These are phyloP conservation scores for Fusarium dimerum DNA, from an alignment of 2,329 filamentous ascomycete genomes.

Conservation along the genomic window DNA sequence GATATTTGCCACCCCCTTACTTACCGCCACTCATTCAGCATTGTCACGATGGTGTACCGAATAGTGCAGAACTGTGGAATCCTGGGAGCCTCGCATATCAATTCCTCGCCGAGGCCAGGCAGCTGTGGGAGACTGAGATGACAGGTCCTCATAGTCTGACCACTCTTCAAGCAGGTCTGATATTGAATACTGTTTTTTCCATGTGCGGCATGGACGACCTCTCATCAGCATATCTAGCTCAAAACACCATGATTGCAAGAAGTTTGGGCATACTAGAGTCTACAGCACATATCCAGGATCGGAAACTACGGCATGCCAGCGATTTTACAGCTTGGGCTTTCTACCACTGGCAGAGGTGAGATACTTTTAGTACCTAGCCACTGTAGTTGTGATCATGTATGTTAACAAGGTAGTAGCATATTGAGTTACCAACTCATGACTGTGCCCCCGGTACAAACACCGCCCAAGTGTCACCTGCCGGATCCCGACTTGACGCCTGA, in stretches of 20 bases:
- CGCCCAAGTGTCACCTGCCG: background rate
- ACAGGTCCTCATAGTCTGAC: background rate
- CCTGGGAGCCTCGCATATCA: background rate
- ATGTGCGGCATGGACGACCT: background rate
- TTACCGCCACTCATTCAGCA: background rate
- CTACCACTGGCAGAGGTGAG: background rate
- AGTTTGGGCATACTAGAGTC: background rate
- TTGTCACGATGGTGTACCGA: background rate
- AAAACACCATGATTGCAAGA: background rate
- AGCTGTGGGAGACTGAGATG: background rate
- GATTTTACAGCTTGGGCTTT: background rate
- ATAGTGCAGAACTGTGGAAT: background rate
- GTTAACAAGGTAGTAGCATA: background rate
- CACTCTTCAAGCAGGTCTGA: background rate
- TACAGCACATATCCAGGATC: background rate
- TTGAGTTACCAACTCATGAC: background rate
- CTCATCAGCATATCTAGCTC: background rate
- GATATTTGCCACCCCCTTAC: no score
- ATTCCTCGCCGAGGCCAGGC: background rate
- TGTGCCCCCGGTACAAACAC: background rate
- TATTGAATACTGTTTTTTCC: background rate
- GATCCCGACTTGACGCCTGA: background rate
- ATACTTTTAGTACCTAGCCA: background rate
- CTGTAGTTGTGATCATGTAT: background rate
- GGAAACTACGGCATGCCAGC: background rate